Evolutionary conservation across 345 rosid species (phyloP).

Genomic region (Syzygium aromaticum): DNA sequence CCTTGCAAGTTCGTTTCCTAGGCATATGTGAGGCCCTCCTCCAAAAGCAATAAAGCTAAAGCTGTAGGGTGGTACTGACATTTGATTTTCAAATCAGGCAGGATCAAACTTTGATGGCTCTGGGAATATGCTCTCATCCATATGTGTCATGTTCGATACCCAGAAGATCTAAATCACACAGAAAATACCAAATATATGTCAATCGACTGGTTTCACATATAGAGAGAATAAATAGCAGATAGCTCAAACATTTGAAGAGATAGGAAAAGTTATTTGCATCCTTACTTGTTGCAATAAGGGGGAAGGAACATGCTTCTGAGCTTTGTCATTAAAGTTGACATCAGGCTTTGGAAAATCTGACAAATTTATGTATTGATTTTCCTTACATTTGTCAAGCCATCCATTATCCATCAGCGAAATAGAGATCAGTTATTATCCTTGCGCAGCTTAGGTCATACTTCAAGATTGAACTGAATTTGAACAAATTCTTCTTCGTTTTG

Average conservation of each 20-base stretch:
- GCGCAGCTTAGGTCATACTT: background rate
- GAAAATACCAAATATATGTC: background rate
- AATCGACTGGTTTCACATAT: no score
- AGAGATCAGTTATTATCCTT: background rate
- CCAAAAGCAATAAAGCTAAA: constrained; percentile 26
- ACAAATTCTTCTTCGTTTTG: background rate
- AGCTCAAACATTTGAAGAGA: background rate
- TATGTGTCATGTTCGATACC: constrained; percentile 18
- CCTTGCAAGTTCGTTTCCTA: constrained; percentile 45
- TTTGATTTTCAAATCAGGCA: constrained; percentile 13
- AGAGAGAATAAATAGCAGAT: background rate
- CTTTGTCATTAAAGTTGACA: background rate
- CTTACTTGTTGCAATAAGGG: constrained; percentile 1
- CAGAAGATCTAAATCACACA: constrained; percentile 9
- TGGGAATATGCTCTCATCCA: constrained; percentile 17
- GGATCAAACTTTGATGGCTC: constrained; percentile 19
- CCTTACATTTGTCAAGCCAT: background rate
- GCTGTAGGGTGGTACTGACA: constrained; percentile 10
- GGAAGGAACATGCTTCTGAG: background rate
- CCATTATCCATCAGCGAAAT: background rate
- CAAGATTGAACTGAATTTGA: background rate
- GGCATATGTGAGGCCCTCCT: constrained; percentile 43
- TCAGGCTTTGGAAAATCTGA: background rate
- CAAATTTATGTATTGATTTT: background rate
- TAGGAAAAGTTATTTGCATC: background rate